Evolutionary conservation across 371 early-diverging fungal species (phyloP).

Genomic region (Zancudomyces culisetae): DNA sequence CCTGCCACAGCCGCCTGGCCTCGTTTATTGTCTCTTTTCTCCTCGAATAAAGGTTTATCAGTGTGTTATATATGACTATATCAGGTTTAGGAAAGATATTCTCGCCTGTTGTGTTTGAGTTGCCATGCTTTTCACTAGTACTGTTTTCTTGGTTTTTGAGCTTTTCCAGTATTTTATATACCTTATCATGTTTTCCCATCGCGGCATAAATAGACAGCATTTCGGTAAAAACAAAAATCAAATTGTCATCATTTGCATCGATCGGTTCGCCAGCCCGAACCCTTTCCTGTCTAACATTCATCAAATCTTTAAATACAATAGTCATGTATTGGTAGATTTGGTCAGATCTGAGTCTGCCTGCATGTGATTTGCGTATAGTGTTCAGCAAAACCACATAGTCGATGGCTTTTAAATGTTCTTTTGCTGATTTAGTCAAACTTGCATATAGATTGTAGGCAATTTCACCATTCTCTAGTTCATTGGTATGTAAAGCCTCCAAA

Average conservation of each 20-base stretch:
- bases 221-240: conserved; percentile 19
- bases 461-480: background rate
- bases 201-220: conserved; percentile 13
- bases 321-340: too few relatives aligned
- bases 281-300: background rate
- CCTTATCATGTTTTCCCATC: conserved; percentile 12
- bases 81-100: conserved; percentile 11
- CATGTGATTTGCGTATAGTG: background rate
- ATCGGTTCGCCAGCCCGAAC: conserved; percentile 2
- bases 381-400: background rate
- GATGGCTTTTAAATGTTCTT: background rate
- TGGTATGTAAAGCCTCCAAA: background rate
- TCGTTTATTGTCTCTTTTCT: conserved; percentile 9
- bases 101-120: too few relatives aligned
- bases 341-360: too few relatives aligned
- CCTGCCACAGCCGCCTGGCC: conserved; percentile 16
- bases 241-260: conserved; percentile 18
- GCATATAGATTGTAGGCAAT: background rate
- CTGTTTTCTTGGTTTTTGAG: conserved; percentile 12
- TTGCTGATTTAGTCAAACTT: background rate
- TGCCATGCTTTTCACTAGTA: too few relatives aligned
- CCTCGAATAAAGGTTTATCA: conserved; percentile 18
- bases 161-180: conserved; percentile 9
- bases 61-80: conserved; percentile 16
- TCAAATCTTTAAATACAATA: background rate